phyloP scores from a whole-genome alignment of 2,329 filamentous ascomycete species.

The Ilyonectria robusta region DNA sequence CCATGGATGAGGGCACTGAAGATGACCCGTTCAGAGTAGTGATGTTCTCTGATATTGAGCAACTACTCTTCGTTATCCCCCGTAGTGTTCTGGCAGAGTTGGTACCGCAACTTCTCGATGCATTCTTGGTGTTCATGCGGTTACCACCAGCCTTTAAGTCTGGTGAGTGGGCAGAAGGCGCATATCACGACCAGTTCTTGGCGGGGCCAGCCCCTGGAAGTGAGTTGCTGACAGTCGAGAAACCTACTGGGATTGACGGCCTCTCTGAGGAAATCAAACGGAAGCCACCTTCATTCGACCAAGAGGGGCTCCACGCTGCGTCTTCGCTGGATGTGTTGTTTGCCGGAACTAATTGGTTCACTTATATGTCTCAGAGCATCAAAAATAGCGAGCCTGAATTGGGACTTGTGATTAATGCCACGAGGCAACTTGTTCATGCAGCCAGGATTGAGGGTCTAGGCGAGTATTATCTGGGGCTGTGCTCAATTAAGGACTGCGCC shows the following conservation, averaged over 20 bases:
- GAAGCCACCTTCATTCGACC: conserved; percentile 49
- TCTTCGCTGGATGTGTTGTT: conserved; percentile 69
- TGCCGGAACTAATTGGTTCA: conserved; percentile 61
- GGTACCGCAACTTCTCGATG: conserved; percentile 71
- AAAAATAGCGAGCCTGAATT: conserved; percentile 50
- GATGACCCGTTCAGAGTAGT: conserved; percentile 89
- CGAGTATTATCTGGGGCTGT: conserved; percentile 79
- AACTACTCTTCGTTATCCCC: conserved; percentile 71
- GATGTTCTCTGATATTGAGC: conserved; percentile 82
- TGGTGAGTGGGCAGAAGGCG: conserved; percentile 48
- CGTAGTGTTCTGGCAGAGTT: conserved; percentile 51
- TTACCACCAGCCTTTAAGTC: conserved; percentile 66
- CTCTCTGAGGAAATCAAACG: conserved; percentile 40
- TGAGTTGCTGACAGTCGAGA: conserved; percentile 6
- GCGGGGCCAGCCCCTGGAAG: conserved; percentile 18
- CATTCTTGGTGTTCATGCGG: conserved; percentile 78
- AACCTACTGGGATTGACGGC: conserved; percentile 24
- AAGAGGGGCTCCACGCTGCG: conserved; percentile 48
- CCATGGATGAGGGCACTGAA: conserved; percentile 80
- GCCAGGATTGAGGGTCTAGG: conserved; percentile 61
- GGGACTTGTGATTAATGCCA: conserved; percentile 65
- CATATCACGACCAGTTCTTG: conserved; percentile 52
- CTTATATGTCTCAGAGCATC: conserved; percentile 51
- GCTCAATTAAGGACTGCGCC: conserved; percentile 67
- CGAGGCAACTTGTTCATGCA: conserved; percentile 72